Base-by-base conservation (phyloP, 441 rosid genomes). In the Mallotus japonicus region DNA sequence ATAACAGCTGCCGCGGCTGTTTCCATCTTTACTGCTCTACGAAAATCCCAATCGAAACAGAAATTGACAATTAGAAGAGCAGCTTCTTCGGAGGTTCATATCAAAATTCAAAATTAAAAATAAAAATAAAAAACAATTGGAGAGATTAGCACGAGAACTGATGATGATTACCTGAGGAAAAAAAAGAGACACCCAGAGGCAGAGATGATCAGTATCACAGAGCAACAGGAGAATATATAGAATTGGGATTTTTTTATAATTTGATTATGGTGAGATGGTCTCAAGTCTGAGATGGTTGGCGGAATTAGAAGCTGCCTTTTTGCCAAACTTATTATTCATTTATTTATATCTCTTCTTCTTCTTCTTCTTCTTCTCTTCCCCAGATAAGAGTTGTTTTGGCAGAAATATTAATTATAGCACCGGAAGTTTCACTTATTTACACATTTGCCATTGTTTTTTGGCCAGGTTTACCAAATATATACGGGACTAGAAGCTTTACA, bases 21-120 rank as follows among this genome's bases (percentile, higher is more conserved):
- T 20, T 88, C 88, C 92, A 88, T 88, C 49, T 71, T 24, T 13
- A 49, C 55, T 22, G 47, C 59, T 28, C 67, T 34, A n/a, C 67
- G 13, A 60, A 32, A 1, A 13, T 3, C 19, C 65, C 70, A 24
- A 20, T 0, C 0, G 17, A 8, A 15, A 47, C 5, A 6, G 6
- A 15, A 17, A 17, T 28, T 24, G 28, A 24, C 28, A 24, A 24
- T 24, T 24, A 24, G 0, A 24, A 24, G 28, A 2, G 28, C 2
- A 24, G 28, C 28, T 34, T 34, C 40, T 1, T 34, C 0, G 4
- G 17, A 37, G 14, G 40, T 9, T 15, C 22, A 28, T 14, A 57
- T 56, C 42, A 37, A 54, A 34, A 34, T 34, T 34, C 5, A 34
- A 54, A 8, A 49, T 8, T 20, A 40, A 0, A 7, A 56, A 19